Percentiles rank a stretch among this genome's conserved stretches.
Evolutionary conservation across 75 land plant species (phyloP).

Genomic region (Pinus taeda): DNA sequence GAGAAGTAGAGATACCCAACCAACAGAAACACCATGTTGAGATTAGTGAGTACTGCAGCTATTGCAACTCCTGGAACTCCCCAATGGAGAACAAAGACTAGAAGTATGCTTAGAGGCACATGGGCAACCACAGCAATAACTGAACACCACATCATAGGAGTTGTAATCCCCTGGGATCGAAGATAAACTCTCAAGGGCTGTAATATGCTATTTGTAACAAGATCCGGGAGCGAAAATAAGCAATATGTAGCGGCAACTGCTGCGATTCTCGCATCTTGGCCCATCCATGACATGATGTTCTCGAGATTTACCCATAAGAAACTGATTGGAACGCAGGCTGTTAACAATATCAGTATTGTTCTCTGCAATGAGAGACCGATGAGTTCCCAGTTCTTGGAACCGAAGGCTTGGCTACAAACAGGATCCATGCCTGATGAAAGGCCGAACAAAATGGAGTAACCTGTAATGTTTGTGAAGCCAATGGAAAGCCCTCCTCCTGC

Average conservation of each 20-base stretch:
- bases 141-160: not conserved
- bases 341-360: conserved; percentile 59
- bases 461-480: conserved; percentile 86
- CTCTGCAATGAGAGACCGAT: conserved; percentile 73
- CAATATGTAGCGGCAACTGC: too few species aligned
- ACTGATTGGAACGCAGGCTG: conserved; percentile 68
- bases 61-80: conserved; percentile 28
- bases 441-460: conserved; percentile 31
- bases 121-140: too few species aligned
- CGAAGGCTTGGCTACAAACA: conserved; percentile 84
- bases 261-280: too few species aligned
- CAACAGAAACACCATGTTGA: conserved; percentile 64
- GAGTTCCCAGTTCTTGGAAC: conserved; percentile 65
- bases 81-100: conserved; percentile 16
- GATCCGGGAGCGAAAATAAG: too few species aligned
- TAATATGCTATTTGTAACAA: too few species aligned
- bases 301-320: not conserved
- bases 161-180: too few species aligned
- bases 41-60: conserved; percentile 36
- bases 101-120: too few species aligned
- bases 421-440: conserved; percentile 92
- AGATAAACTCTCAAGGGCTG: too few species aligned
- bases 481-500: too few species aligned
- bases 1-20: conserved; percentile 35
- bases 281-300: too few species aligned